Evolutionary conservation across 1,284 basidiomycete genomes (phyloP).

Genomic region (Bjerkandera adusta): DNA sequence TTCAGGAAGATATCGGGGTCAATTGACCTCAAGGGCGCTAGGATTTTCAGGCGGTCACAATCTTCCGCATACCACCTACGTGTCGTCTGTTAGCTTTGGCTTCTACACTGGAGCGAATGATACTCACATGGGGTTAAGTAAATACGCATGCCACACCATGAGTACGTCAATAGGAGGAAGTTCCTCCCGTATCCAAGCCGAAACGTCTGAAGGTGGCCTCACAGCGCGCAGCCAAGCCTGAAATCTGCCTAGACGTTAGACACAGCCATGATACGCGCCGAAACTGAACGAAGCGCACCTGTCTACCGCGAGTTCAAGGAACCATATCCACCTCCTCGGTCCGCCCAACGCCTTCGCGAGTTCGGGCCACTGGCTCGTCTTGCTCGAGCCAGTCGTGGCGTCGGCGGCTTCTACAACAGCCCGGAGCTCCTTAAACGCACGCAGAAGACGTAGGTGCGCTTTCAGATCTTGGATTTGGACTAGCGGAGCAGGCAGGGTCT

Average conservation of each 20-base stretch:
- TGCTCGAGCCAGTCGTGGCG: too few species aligned
- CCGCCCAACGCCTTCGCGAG: background rate
- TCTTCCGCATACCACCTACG: conserved; percentile 22
- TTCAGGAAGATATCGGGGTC: conserved; percentile 10
- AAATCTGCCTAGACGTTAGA: background rate
- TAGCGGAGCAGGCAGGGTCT: conserved; percentile 7
- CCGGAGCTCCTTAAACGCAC: conserved; percentile 15
- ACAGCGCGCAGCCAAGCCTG: background rate
- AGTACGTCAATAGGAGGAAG: conserved; percentile 20
- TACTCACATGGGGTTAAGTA: conserved; percentile 18
- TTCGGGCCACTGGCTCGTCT: conserved; percentile 5
- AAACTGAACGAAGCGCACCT: conserved; percentile 7
- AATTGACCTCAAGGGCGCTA: conserved; percentile 4
- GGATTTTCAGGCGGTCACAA: conserved; percentile 8
- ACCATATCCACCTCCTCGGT: conserved; percentile 16
- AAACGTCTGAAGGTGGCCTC: background rate
- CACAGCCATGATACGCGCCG: background rate
- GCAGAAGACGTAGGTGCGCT: conserved; percentile 16
- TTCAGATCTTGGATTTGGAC: conserved; percentile 16
- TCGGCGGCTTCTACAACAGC: conserved; percentile 9
- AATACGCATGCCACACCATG: conserved; percentile 21
- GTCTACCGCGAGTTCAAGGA: conserved; percentile 19
- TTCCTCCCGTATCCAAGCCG: conserved; percentile 15
- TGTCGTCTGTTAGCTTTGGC: background rate
- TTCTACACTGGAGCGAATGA: background rate